Percentiles rank a stretch among this genome's conserved stretches.
These are phyloP conservation scores for Lineolata rhizophorae DNA, from an alignment of 495 filamentous ascomycete genomes.

Conservation along the genomic window DNA sequence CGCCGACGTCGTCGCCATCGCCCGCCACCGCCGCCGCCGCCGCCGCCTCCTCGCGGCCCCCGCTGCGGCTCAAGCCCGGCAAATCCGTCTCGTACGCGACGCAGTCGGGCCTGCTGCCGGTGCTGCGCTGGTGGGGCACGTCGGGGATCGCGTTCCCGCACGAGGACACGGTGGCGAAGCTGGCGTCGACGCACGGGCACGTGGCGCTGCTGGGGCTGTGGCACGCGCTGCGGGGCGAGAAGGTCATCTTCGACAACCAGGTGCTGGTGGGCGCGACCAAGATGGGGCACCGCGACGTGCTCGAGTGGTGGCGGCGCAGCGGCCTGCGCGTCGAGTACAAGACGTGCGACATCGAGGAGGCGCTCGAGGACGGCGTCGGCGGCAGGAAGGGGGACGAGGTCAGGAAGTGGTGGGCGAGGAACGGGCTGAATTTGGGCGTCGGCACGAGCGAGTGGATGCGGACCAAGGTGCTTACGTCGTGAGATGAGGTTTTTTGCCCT, in stretches of 20 bases:
- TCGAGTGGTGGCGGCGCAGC: slow-evolving; percentile 79
- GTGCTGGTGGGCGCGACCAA: slow-evolving; percentile 75
- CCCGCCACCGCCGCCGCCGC: not conserved
- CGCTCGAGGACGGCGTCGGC: slow-evolving; percentile 63
- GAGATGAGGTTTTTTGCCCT: too few relatives aligned
- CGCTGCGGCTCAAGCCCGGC: slow-evolving; percentile 48
- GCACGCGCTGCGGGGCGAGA: slow-evolving; percentile 52
- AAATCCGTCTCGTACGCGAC: slow-evolving; percentile 62
- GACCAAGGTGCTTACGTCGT: slow-evolving; percentile 43
- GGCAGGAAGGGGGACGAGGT: slow-evolving; percentile 43
- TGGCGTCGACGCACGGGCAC: slow-evolving; percentile 70
- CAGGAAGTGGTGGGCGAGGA: slow-evolving; percentile 71
- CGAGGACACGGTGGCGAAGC: slow-evolving; percentile 55
- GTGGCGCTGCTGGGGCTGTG: slow-evolving; percentile 66
- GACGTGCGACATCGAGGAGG: slow-evolving; percentile 88
- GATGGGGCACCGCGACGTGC: slow-evolving; percentile 58
- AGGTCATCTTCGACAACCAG: slow-evolving; percentile 74
- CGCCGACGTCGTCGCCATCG: slow-evolving; percentile 4
- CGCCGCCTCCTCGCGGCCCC: slow-evolving; percentile 3
- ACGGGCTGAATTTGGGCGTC: slow-evolving; percentile 69
- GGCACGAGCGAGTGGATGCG: slow-evolving; percentile 91
- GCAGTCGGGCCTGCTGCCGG: slow-evolving; percentile 47
- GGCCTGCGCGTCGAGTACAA: slow-evolving; percentile 71
- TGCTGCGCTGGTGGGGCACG: slow-evolving; percentile 65
- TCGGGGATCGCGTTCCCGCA: slow-evolving; percentile 53